These are phyloP conservation scores for Staphylotrichum longicolle DNA, from an alignment of 495 filamentous ascomycete species.

Conservation along the genomic window DNA sequence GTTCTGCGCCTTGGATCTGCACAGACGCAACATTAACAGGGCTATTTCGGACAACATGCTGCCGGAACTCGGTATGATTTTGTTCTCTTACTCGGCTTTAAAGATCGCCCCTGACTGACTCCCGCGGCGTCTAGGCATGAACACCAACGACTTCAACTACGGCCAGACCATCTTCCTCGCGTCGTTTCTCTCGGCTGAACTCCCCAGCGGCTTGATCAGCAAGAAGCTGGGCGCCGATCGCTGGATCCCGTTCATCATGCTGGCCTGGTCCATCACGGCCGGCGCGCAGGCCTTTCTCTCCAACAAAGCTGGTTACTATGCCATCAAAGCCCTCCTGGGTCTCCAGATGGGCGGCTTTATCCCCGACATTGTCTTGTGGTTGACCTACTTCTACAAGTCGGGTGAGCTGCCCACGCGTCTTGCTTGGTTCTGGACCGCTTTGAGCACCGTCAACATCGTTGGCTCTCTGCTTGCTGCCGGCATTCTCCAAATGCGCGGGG, in stretches of 20 bases:
- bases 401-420: slow-evolving; percentile 52
- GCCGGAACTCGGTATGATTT: slow-evolving; percentile 30
- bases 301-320: slow-evolving; percentile 40
- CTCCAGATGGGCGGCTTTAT: slow-evolving; percentile 52
- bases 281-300: slow-evolving; percentile 43
- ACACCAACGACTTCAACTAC: slow-evolving; percentile 51
- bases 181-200: slow-evolving; percentile 48
- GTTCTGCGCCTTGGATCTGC: slow-evolving; percentile 48
- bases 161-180: slow-evolving; percentile 46
- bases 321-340: slow-evolving; percentile 46
- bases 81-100: not conserved
- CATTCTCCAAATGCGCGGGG: slow-evolving; percentile 51
- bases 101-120: not conserved
- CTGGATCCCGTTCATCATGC: slow-evolving; percentile 49
- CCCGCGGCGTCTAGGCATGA: slow-evolving; percentile 32
- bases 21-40: slow-evolving; percentile 46
- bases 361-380: slow-evolving; percentile 51
- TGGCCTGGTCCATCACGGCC: slow-evolving; percentile 44
- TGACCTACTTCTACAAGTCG: slow-evolving; percentile 55
- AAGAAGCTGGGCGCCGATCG: slow-evolving; percentile 50
- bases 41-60: slow-evolving; percentile 35
- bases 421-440: slow-evolving; percentile 50
- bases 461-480: slow-evolving; percentile 52
- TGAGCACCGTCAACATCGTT: slow-evolving; percentile 46
- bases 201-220: slow-evolving; percentile 47